phyloP scores from a whole-genome alignment of 441 rosid genomes.

The Aquilaria agallochum region DNA sequence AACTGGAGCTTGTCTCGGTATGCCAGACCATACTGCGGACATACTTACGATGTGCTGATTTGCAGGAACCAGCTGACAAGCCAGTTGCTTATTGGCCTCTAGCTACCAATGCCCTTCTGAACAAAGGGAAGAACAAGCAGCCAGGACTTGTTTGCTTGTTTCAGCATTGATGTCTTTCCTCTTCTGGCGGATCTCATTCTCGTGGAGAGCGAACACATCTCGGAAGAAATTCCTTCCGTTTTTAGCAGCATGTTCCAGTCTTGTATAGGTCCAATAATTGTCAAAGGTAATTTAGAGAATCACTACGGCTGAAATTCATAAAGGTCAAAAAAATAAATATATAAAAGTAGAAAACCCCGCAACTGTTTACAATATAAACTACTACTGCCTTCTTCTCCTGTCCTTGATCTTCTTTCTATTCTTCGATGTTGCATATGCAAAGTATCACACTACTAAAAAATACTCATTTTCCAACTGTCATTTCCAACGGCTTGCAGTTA shows the following conservation, averaged over 20 bases:
- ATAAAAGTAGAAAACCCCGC: too few relatives aligned
- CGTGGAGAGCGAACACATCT: constrained; percentile 60
- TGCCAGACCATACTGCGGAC: constrained; percentile 52
- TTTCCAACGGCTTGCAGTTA: too few relatives aligned
- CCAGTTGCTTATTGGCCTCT: constrained; percentile 42
- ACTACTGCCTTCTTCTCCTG: too few relatives aligned
- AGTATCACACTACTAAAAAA: too few relatives aligned
- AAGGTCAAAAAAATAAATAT: too few relatives aligned
- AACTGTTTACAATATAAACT: too few relatives aligned
- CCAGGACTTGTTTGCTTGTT: constrained; percentile 58
- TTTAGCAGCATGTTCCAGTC: constrained; percentile 55
- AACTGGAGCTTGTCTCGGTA: constrained; percentile 38
- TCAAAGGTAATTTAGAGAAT: too few relatives aligned
- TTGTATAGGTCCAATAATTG: constrained; percentile 61
- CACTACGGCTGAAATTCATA: too few relatives aligned
- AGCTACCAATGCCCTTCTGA: constrained; percentile 49
- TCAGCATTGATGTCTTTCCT: constrained; percentile 64
- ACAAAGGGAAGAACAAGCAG: constrained; percentile 68
- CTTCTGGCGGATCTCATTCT: constrained; percentile 58
- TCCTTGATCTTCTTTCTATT: too few relatives aligned
- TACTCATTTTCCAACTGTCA: too few relatives aligned
- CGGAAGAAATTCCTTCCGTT: constrained; percentile 59
- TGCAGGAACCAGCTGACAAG: constrained; percentile 22
- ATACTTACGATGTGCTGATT: constrained; percentile 52
- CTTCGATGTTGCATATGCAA: too few relatives aligned